These are phyloP conservation scores for Xylaria grammica DNA, from an alignment of 495 filamentous ascomycete species.

Conservation along the genomic window DNA sequence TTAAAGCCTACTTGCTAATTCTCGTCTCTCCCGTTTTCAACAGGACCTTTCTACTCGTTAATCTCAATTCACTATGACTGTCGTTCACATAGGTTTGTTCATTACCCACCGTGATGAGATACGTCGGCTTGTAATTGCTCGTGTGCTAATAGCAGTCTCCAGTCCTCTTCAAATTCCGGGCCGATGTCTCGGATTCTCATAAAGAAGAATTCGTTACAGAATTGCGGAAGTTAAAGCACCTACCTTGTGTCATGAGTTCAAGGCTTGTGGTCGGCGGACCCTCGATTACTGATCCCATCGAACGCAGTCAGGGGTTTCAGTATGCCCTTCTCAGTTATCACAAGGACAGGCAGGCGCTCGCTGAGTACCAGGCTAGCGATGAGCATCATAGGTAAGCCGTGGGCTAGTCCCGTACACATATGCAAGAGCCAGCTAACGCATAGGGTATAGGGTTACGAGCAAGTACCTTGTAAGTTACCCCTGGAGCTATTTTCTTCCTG, in stretches of 20 bases:
- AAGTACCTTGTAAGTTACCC: no score
- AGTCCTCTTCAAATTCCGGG: slow-evolving; percentile 56
- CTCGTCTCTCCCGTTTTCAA: not conserved
- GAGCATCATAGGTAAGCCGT: slow-evolving; percentile 50
- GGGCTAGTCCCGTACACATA: no score
- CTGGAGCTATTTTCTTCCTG: no score
- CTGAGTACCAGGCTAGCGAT: slow-evolving; percentile 52
- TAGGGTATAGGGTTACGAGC: slow-evolving; percentile 42
- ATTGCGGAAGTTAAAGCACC: slow-evolving; percentile 47
- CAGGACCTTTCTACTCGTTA: not conserved
- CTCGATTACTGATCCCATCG: slow-evolving; percentile 50
- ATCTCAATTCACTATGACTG: not conserved
- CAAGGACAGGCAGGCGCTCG: slow-evolving; percentile 45
- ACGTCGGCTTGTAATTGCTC: not conserved
- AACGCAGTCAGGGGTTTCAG: slow-evolving; percentile 54
- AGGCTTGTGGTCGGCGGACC: slow-evolving; percentile 53
- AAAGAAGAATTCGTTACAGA: slow-evolving; percentile 47
- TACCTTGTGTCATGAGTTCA: slow-evolving; percentile 47
- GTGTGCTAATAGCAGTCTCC: not conserved
- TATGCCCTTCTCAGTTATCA: slow-evolving; percentile 54
- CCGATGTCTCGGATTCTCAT: slow-evolving; percentile 39
- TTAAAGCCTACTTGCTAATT: not conserved
- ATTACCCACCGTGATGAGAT: not conserved
- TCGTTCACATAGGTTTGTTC: slow-evolving; percentile 6
- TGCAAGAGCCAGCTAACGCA: not conserved